Evolutionary conservation across 306 rosid genomes (phyloP).

Genomic region (Vachellia pachyceras): DNA sequence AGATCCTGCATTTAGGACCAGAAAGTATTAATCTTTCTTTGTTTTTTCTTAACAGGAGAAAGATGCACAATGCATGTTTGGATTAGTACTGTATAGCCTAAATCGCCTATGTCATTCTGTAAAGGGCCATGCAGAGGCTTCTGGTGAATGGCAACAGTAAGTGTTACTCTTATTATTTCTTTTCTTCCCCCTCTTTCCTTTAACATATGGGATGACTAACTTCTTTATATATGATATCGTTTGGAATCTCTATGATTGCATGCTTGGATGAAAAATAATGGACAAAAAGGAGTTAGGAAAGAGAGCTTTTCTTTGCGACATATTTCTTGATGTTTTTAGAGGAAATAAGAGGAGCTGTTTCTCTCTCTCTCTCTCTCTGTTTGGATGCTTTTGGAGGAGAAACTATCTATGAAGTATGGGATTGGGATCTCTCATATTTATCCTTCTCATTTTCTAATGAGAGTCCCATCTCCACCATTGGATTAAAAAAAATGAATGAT

Average conservation of each 20-base stretch:
- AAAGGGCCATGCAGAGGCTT: conserved; percentile 80
- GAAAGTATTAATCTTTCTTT: neutral
- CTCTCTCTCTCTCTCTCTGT: too few species aligned
- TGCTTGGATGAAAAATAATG: neutral
- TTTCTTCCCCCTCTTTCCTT: neutral
- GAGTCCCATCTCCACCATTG: too few species aligned
- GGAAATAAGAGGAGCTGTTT: neutral
- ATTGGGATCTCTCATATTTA: too few species aligned
- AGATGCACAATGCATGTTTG: conserved; percentile 82
- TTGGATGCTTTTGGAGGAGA: too few species aligned
- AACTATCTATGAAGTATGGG: too few species aligned
- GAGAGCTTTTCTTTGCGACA: neutral
- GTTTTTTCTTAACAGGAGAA: conserved; percentile 56
- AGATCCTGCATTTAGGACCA: neutral
- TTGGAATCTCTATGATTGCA: neutral
- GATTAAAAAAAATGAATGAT: too few species aligned
- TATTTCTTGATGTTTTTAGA: neutral
- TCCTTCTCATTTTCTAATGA: too few species aligned
- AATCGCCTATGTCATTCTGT: conserved; percentile 68
- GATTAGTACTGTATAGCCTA: conserved; percentile 75
- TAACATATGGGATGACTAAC: neutral
- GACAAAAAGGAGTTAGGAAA: neutral
- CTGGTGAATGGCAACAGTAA: conserved; percentile 89
- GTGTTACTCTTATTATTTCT: conserved; percentile 27
- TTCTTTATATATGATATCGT: neutral